Evolutionary conservation across 2,329 filamentous ascomycete species (phyloP), one percentile per base, ranked within the genome.

Genomic region (Ceratocystis eucalypticola): DNA sequence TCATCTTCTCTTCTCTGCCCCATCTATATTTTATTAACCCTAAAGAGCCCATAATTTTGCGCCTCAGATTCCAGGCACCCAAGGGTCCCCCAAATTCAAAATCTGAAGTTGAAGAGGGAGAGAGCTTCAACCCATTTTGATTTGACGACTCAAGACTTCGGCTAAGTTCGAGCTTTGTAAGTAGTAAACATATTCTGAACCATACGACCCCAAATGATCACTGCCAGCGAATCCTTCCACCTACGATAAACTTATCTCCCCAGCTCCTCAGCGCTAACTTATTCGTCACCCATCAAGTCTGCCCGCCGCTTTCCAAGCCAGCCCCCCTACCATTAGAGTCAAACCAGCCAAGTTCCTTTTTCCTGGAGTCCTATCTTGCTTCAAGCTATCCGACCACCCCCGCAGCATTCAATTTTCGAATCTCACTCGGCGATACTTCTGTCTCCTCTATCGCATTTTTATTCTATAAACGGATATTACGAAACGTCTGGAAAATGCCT

Each of bases 401-500:
- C 37, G 37, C 61, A 48, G 8, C 17, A 41, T 44, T 48, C 61
- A 46, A 46, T 30, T 62, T 62, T 62, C 25, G 30, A 12, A 22
- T 48, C 25, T 45, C 12, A 25, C 17, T 62, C 25, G 22, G 20
- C 25, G 37, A 41, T 15, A 59, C 20, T 45, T 30, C 22, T 61
- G 65, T 64, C 65, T 65, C 48, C 22, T 22, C 22, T 3, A 53
- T 53, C 70, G 65, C 41, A 15, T 22, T 22, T 45, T 41, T 41
- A 5, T 41, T 41, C 37, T 15, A 12, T 41, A 41, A 15, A 41
- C 10, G 10, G 37, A 12, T 41, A 41, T 41, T 15, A 41, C 37
- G 3, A 41, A 41, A 41, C 37, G 3, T 4, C 64, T 68, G 71
- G 76, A 76, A 72, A 74, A 88, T 96, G 91, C 83, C 89, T 72